Percentiles rank a stretch among this genome's conserved stretches.
Evolutionary conservation across 2,329 filamentous ascomycete species (phyloP).

Genomic region (Cytospora piceae): DNA sequence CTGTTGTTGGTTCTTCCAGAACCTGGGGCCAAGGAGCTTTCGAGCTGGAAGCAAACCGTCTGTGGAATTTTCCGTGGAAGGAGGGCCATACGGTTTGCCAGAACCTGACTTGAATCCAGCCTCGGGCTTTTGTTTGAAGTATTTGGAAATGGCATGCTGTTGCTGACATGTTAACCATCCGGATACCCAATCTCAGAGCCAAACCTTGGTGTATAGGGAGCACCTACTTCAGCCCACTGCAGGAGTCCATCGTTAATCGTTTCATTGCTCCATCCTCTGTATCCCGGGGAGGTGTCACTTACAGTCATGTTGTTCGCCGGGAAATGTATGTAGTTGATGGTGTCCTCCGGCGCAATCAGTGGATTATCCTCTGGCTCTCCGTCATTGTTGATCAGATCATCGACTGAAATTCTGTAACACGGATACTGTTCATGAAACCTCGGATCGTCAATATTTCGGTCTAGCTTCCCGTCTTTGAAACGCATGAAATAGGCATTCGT

Average conservation of each 20-base stretch:
- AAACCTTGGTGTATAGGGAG: neutral
- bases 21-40: slow-evolving; percentile 8
- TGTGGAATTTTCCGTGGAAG: neutral
- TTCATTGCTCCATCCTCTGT: neutral
- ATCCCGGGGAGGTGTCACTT: neutral
- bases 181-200: neutral
- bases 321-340: slow-evolving; percentile 33
- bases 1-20: slow-evolving; percentile 27
- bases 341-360: slow-evolving; percentile 12
- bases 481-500: slow-evolving; percentile 29
- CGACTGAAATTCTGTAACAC: slow-evolving; percentile 23
- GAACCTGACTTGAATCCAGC: neutral
- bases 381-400: slow-evolving; percentile 12
- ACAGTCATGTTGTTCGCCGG: slow-evolving; percentile 35
- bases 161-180: neutral
- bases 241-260: neutral
- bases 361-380: slow-evolving; percentile 1
- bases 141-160: slow-evolving; percentile 24
- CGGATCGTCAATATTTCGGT: slow-evolving; percentile 13
- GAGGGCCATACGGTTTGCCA: neutral
- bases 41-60: neutral
- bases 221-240: slow-evolving; percentile 30
- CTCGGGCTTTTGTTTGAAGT: slow-evolving; percentile 8
- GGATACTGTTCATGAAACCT: slow-evolving; percentile 28
- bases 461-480: slow-evolving; percentile 21